phyloP scores from a whole-genome alignment of 352 stramenopile genomes.

The Phytophthora tentaculata region DNA sequence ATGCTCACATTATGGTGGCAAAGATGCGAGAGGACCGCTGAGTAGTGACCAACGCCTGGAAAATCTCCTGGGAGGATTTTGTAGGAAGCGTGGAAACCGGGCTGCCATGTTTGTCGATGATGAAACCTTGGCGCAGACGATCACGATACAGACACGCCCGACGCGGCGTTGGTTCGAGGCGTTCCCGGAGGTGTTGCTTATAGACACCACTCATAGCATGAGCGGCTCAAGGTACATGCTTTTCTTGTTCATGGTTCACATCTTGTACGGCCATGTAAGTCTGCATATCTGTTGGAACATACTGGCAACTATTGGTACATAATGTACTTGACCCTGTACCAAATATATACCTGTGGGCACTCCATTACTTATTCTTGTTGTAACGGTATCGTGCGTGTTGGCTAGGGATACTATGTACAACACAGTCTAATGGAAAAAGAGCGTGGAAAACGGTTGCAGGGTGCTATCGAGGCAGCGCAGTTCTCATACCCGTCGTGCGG shows the following conservation, averaged over 20 bases:
- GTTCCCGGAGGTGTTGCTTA: neutral
- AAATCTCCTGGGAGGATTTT: neutral
- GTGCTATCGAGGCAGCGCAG: too few relatives aligned
- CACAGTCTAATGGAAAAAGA: neutral
- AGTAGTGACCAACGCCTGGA: neutral
- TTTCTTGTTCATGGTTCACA: neutral
- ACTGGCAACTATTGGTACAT: neutral
- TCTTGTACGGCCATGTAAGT: neutral
- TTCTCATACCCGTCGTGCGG: neutral
- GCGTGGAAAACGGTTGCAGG: neutral
- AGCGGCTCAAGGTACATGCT: neutral
- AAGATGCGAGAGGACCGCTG: neutral
- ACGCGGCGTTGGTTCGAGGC: neutral
- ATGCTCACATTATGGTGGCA: neutral
- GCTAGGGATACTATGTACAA: neutral
- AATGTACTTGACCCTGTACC: neutral
- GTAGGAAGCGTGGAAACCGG: neutral
- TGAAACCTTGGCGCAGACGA: neutral
- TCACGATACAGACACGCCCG: neutral
- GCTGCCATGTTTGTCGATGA: neutral
- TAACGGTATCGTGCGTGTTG: neutral
- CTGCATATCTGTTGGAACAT: neutral
- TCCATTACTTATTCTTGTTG: neutral
- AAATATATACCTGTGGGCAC: neutral
- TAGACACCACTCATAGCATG: neutral